Base-by-base conservation (phyloP, 148 eudicot genomes). In the Hydrangea macrophylla region DNA sequence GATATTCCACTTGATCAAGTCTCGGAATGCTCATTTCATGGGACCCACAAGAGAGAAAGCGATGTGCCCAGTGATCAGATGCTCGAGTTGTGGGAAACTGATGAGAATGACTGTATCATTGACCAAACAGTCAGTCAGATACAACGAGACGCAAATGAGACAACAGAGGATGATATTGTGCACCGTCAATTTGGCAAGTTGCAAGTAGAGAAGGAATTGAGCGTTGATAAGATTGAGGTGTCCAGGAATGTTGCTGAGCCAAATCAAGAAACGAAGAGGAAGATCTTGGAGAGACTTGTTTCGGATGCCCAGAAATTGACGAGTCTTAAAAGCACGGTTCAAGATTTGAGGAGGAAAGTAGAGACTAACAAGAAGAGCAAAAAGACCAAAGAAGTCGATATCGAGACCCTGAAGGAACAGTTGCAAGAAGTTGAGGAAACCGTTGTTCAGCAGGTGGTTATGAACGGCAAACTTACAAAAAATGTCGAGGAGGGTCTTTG, bases 1-100 rank as follows among this genome's bases (percentile, higher is more conserved):
- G 99, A 94, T 69, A 90, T 94, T 73, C 99, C 92, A 50, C 84
- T 94, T 0, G 99, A 94, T 80, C 81, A 87, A 42, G 82, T 73
- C 58, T 88, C 98, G 10, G 77, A 84, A 33, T 68, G 73, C 37
- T 80, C 89, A 55, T 53, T 67, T 18, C 37, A 30, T 28, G 68
- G 74, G 45, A 54, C 33, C 22, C 84, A 82, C 57, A 79, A 78
- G 73, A 85, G 86, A 75, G 80, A 75, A 42, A 77, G 68, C 58
- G 73, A 69, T 27, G 70, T 80, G 50, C 60, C 81, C 7, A 85
- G 84, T 60, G 96, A 91, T 70, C 86, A 79, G 70, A 85, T 91
- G 92, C 92, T 94, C 15, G 92, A 80, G 81, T 74, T 86, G 20
- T 91, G 97, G 96, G 93, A 94, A 84, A 75, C 85, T 48, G 82